Evolutionary conservation across 2,329 filamentous ascomycete species (phyloP).

Genomic region (Xylariaceae sp.): DNA sequence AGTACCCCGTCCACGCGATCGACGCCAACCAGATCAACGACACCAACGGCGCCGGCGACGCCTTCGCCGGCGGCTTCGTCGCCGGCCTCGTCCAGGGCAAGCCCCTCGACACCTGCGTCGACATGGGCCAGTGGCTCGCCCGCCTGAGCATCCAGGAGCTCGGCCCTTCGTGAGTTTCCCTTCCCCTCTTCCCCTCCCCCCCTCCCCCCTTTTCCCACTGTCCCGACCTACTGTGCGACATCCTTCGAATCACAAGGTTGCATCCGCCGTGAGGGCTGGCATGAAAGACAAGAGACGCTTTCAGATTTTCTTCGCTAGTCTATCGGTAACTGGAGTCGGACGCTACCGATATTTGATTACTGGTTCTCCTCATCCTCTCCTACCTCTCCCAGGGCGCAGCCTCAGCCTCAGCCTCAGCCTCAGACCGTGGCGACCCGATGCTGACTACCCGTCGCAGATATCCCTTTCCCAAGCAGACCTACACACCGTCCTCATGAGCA

Average conservation of each 20-base stretch:
- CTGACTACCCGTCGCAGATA: slow-evolving; percentile 43
- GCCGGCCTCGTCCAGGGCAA: slow-evolving; percentile 85
- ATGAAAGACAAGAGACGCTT: too few relatives aligned
- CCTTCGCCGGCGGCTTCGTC: slow-evolving; percentile 89
- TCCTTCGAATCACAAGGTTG: too few relatives aligned
- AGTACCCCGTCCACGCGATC: slow-evolving; percentile 77
- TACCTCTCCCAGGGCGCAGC: too few relatives aligned
- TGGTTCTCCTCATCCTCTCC: slow-evolving; percentile 4
- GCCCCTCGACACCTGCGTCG: slow-evolving; percentile 66
- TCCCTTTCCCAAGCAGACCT: slow-evolving; percentile 76
- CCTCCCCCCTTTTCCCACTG: too few relatives aligned
- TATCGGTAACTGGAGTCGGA: too few relatives aligned
- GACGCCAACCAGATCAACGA: slow-evolving; percentile 75
- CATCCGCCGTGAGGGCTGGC: too few relatives aligned
- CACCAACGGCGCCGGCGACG: slow-evolving; percentile 94
- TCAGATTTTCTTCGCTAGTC: too few relatives aligned
- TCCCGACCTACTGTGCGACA: too few relatives aligned
- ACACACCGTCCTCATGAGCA: slow-evolving; percentile 39
- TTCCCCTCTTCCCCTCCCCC: slow-evolving; percentile 4
- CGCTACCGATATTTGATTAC: too few relatives aligned
- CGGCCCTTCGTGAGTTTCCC: slow-evolving; percentile 76
- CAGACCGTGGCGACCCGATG: too few relatives aligned
- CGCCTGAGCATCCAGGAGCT: slow-evolving; percentile 90
- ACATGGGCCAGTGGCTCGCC: slow-evolving; percentile 96
- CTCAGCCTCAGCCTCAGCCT: too few relatives aligned